Percentiles rank a stretch among this genome's conserved stretches.
Conservation (phyloP, 176 grass and related monocot genomes). For the Zea mays region DNA sequence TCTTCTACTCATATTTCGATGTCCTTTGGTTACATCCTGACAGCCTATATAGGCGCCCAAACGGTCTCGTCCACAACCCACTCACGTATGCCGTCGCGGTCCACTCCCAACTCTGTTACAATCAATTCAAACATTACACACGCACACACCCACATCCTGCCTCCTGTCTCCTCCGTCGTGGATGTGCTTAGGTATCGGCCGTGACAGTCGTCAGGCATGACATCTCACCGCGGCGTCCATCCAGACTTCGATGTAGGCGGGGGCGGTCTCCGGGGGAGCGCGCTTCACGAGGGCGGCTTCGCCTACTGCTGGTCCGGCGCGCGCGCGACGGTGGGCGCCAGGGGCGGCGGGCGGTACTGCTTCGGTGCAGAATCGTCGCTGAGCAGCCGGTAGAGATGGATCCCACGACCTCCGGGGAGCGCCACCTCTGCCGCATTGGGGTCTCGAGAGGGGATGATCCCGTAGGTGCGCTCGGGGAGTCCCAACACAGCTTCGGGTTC, state of each 20-base stretch:
- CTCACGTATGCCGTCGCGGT: no score
- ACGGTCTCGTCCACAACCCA: no score
- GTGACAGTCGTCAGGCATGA: no score
- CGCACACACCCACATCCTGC: no score
- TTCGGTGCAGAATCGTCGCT: conserved; percentile 59
- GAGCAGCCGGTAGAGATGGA: conserved; percentile 62
- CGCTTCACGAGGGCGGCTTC: conserved; percentile 56
- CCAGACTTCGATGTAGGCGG: conserved; percentile 61
- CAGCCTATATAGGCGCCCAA: no score
- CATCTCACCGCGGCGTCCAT: not conserved
- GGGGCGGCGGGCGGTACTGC: conserved; percentile 60
- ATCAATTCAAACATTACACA: no score
- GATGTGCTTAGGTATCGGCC: no score
- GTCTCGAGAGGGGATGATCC: conserved; percentile 49
- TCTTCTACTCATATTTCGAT: no score
- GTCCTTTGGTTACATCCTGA: no score
- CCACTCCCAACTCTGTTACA: no score
- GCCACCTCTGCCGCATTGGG: conserved; percentile 64
- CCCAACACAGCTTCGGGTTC: conserved; percentile 55
- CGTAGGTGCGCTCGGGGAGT: conserved; percentile 58
- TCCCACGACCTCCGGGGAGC: conserved; percentile 41
- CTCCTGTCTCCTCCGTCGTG: no score
- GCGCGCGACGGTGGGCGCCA: conserved; percentile 47
- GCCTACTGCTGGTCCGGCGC: conserved; percentile 79
- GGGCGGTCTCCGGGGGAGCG: conserved; percentile 45